These are phyloP conservation scores for Tylopilus felleus DNA, from an alignment of 768 basidiomycete genomes.

Conservation along the genomic window DNA sequence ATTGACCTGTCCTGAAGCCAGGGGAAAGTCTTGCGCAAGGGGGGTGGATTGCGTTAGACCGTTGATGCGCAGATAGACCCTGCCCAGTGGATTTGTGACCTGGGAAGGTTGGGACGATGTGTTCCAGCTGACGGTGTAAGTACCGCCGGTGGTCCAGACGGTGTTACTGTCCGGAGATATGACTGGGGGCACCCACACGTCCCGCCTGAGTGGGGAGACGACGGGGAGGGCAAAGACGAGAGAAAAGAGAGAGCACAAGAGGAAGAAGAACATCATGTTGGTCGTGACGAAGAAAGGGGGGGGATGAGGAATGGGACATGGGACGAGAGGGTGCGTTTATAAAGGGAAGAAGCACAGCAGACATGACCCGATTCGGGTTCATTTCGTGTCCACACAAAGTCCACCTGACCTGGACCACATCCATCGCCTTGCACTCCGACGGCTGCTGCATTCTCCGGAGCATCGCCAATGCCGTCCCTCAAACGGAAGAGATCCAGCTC, in stretches of 20 bases:
- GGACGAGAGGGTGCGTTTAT: slow-evolving; percentile 9
- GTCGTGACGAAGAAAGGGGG: slow-evolving; percentile 12
- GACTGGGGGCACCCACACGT: slow-evolving; percentile 48
- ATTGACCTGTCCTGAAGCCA: slow-evolving; percentile 34
- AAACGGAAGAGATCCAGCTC: slow-evolving; percentile 30
- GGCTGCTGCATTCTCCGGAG: slow-evolving; percentile 10
- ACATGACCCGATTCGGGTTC: slow-evolving; percentile 1
- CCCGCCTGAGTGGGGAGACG: slow-evolving; percentile 27
- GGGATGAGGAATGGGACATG: neutral
- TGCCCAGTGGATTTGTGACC: slow-evolving; percentile 47
- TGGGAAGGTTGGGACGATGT: slow-evolving; percentile 38
- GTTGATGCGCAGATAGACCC: slow-evolving; percentile 40
- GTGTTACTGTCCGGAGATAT: slow-evolving; percentile 33
- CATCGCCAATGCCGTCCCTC: slow-evolving; percentile 26
- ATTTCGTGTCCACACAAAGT: neutral
- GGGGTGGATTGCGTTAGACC: slow-evolving; percentile 30
- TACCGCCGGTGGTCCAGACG: slow-evolving; percentile 41
- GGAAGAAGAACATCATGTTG: slow-evolving; percentile 18
- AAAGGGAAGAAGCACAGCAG: slow-evolving; percentile 6
- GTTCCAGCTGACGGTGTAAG: slow-evolving; percentile 47
- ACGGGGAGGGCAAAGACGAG: slow-evolving; percentile 32
- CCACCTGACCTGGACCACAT: neutral
- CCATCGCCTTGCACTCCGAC: neutral
- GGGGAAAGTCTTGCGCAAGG: slow-evolving; percentile 38
- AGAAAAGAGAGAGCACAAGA: slow-evolving; percentile 23